Percentiles rank a stretch among this genome's conserved stretches.
These are phyloP conservation scores for Vitis hybrid DNA, from an alignment of 177 flowering plant genomes.

Conservation along the genomic window DNA sequence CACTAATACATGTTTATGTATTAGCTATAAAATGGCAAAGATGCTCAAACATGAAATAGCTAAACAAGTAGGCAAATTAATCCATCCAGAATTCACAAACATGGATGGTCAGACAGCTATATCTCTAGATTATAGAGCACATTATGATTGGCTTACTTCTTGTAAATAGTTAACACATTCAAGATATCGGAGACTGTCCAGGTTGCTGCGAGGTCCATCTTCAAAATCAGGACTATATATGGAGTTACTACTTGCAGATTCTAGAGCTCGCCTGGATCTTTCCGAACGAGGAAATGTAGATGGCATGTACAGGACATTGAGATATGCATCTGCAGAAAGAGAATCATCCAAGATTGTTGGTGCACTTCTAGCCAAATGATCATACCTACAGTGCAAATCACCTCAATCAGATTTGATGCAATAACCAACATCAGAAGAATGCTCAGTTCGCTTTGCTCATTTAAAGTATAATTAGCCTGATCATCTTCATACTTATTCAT, in stretches of 20 bases:
- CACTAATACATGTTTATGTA: background rate
- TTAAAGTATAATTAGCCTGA: background rate
- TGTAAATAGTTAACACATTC: slow-evolving; percentile 90
- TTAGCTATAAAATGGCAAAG: background rate
- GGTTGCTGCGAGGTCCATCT: slow-evolving; percentile 91
- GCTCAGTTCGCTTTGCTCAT: background rate
- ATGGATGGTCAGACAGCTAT: background rate
- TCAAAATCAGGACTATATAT: slow-evolving; percentile 50
- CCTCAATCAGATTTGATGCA: slow-evolving; percentile 11
- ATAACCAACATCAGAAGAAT: background rate
- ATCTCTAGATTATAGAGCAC: no score
- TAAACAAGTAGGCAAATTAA: background rate
- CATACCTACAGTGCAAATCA: slow-evolving; percentile 60
- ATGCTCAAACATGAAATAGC: background rate
- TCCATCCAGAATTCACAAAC: background rate
- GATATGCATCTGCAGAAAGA: slow-evolving; percentile 98
- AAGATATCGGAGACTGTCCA: slow-evolving; percentile 67
- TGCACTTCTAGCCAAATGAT: slow-evolving; percentile 97
- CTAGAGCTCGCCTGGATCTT: slow-evolving; percentile 69
- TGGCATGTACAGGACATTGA: slow-evolving; percentile 93
- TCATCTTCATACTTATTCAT: background rate
- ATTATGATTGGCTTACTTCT: slow-evolving; percentile 57
- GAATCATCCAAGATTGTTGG: slow-evolving; percentile 98
- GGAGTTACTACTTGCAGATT: slow-evolving; percentile 51
- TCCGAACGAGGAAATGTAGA: slow-evolving; percentile 97